These are phyloP conservation scores for Ceratobasidium sp. DNA, from an alignment of 1,284 basidiomycete species.

Conservation along the genomic window DNA sequence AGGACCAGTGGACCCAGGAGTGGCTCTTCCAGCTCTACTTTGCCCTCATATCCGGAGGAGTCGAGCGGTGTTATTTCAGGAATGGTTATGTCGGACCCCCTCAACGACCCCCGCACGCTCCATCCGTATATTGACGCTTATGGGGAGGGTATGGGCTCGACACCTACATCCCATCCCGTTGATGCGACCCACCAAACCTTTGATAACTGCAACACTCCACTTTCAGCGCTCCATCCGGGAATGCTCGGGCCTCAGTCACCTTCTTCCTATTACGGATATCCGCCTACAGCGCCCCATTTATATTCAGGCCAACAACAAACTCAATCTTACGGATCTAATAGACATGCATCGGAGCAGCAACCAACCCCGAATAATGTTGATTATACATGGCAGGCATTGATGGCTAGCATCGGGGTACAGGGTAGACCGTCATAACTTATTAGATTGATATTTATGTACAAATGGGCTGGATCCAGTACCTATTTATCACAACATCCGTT, in stretches of 20 bases:
- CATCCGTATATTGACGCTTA: constrained; percentile 28
- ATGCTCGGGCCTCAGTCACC: constrained; percentile 40
- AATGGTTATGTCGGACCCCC: constrained; percentile 13
- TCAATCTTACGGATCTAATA: constrained; percentile 18
- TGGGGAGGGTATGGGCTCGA: neutral
- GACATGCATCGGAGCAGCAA: constrained; percentile 28
- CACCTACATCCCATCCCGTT: constrained; percentile 24
- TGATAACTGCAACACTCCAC: constrained; percentile 19
- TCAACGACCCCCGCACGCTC: constrained; percentile 13
- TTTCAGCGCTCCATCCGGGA: constrained; percentile 33
- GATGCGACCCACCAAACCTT: constrained; percentile 7
- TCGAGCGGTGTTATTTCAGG: constrained; percentile 15
- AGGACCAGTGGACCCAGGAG: constrained; percentile 16
- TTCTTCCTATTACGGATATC: constrained; percentile 35
- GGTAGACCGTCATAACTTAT: constrained; percentile 35
- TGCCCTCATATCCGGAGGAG: constrained; percentile 29
- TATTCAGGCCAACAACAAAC: constrained; percentile 31
- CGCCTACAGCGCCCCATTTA: constrained; percentile 26
- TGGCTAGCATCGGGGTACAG: constrained; percentile 41
- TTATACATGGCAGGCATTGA: constrained; percentile 42
- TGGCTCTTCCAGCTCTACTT: constrained; percentile 25
- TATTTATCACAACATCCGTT: neutral
- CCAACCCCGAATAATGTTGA: constrained; percentile 38
- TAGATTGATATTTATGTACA: neutral
- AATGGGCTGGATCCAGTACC: constrained; percentile 15